Conservation (phyloP, 768 basidiomycete genomes). For the Termitomyces sp. region DNA sequence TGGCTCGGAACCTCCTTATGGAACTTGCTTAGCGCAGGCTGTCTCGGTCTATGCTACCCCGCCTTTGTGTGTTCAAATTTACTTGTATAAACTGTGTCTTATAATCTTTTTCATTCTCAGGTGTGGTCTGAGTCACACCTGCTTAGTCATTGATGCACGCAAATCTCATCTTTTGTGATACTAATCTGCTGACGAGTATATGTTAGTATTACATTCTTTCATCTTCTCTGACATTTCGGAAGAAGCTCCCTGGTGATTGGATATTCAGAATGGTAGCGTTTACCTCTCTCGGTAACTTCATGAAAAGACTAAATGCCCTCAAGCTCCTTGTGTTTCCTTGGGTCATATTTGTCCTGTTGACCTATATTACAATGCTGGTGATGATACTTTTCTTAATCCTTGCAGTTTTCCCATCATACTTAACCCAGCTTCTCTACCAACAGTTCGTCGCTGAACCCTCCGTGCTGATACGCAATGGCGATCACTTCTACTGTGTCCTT, state of each 20-base stretch:
- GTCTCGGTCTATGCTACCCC: neutral
- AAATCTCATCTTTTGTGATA: neutral
- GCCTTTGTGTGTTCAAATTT: neutral
- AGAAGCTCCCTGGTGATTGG: neutral
- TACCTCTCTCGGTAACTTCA: neutral
- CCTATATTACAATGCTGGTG: slow-evolving; percentile 1
- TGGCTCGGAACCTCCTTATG: neutral
- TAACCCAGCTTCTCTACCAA: neutral
- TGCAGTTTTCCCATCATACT: neutral
- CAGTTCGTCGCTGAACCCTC: neutral
- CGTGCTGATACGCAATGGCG: neutral
- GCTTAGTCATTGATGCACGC: neutral
- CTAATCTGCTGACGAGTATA: neutral
- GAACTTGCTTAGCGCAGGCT: neutral
- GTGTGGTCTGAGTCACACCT: neutral
- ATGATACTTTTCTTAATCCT: neutral
- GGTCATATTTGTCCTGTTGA: neutral
- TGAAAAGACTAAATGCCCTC: neutral
- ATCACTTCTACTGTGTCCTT: neutral
- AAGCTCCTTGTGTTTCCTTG: neutral
- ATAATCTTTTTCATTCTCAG: neutral
- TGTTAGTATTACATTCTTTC: slow-evolving; percentile 1
- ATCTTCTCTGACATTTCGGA: neutral
- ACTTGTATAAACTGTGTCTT: neutral
- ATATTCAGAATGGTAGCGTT: neutral